Conservation (phyloP, 768 basidiomycete genomes). For the Amanita molliuscula region DNA sequence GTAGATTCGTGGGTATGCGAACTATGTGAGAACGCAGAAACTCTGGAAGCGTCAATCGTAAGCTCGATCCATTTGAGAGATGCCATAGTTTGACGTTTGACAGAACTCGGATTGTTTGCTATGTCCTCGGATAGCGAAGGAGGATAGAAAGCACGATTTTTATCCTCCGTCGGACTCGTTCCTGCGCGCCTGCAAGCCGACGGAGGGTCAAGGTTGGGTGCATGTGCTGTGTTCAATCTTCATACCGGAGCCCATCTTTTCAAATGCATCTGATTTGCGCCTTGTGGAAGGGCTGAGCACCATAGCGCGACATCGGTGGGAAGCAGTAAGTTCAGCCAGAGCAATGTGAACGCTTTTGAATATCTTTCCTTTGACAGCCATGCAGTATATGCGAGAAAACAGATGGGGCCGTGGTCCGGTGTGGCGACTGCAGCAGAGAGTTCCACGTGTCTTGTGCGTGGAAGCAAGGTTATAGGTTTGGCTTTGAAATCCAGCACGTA, state of each 20-base stretch:
- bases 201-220: constrained; percentile 89
- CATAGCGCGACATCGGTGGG: constrained; percentile 64
- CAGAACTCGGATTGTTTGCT: constrained; percentile 81
- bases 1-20: constrained; percentile 81
- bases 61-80: constrained; percentile 12
- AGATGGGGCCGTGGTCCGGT: constrained; percentile 76
- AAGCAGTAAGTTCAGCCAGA: constrained; percentile 36
- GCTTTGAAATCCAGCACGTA: constrained; percentile 86
- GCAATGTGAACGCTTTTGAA: neutral
- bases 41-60: constrained; percentile 75
- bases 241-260: constrained; percentile 74
- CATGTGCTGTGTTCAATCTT: constrained; percentile 88
- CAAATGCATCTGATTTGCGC: constrained; percentile 61
- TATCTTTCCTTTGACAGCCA: constrained; percentile 32
- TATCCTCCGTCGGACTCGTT: constrained; percentile 50
- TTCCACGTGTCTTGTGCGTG: constrained; percentile 92
- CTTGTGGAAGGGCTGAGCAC: constrained; percentile 81
- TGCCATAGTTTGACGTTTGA: constrained; percentile 1
- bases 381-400: constrained; percentile 66
- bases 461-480: constrained; percentile 74
- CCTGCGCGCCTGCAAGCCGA: constrained; percentile 75
- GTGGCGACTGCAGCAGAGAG: constrained; percentile 69
- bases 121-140: constrained; percentile 54
- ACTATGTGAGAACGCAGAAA: constrained; percentile 76
- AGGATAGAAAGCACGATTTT: constrained; percentile 35